These are phyloP conservation scores for Allomyces macrogynus DNA, from an alignment of 192 early-diverging fungal genomes.

Conservation along the genomic window DNA sequence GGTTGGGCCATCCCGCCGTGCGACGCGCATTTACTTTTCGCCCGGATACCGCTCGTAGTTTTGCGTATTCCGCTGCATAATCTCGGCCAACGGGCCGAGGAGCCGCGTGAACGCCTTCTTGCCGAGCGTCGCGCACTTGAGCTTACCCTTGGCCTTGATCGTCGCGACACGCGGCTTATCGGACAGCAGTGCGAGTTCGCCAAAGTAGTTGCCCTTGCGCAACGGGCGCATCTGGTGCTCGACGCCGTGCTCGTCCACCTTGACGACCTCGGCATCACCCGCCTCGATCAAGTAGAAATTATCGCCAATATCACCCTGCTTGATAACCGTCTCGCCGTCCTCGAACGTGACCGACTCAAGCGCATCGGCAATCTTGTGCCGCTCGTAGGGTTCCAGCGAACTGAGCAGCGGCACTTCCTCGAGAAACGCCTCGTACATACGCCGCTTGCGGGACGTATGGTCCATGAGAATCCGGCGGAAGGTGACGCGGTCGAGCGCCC, in stretches of 20 bases:
- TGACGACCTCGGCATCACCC: constrained; percentile 65
- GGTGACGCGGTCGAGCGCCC: constrained; percentile 94
- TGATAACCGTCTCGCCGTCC: constrained; percentile 62
- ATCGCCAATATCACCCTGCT: constrained; percentile 82
- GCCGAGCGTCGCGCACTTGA: constrained; percentile 89
- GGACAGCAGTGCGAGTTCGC: constrained; percentile 90
- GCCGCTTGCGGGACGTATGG: constrained; percentile 79
- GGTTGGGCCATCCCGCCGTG: too few species aligned
- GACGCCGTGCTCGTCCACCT: constrained; percentile 56
- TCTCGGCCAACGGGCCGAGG: constrained; percentile 85
- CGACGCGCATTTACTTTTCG: neutral
- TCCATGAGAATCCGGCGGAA: constrained; percentile 97
- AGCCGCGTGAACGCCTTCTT: constrained; percentile 90
- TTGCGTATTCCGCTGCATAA: constrained; percentile 79
- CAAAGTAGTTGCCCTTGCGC: constrained; percentile 83
- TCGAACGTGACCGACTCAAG: constrained; percentile 78
- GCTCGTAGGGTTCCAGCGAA: constrained; percentile 50
- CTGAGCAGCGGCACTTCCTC: constrained; percentile 75
- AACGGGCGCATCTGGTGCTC: constrained; percentile 50
- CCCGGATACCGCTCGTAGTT: constrained; percentile 47
- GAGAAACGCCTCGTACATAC: constrained; percentile 90
- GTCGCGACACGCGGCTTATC: constrained; percentile 83
- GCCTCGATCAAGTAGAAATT: constrained; percentile 91
- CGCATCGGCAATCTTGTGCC: constrained; percentile 97
- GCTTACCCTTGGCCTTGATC: constrained; percentile 58